Conservation (phyloP, 805 yeast genomes). For the Suhomyces sp. region DNA sequence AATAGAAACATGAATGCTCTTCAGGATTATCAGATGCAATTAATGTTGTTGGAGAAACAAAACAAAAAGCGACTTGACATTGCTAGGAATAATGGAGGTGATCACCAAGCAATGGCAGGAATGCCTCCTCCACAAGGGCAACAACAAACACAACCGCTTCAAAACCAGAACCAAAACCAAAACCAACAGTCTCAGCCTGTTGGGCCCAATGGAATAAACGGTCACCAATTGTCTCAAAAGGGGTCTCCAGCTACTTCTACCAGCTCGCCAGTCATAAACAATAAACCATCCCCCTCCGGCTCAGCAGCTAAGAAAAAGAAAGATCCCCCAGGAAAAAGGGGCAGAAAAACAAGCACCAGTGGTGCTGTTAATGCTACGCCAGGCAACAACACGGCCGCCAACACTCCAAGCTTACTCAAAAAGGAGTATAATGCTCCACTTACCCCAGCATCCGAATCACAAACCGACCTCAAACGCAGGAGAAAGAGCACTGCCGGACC, state of each 20-base stretch:
- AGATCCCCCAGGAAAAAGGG: slow-evolving; percentile 29
- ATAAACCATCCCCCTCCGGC: slow-evolving; percentile 33
- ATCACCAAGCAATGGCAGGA: slow-evolving; percentile 5
- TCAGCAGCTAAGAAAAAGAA: slow-evolving; percentile 25
- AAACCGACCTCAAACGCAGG: slow-evolving; percentile 26
- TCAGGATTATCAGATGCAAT: slow-evolving; percentile 79
- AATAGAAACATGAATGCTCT: slow-evolving; percentile 52
- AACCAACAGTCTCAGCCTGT: slow-evolving; percentile 11
- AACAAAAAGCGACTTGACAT: slow-evolving; percentile 65
- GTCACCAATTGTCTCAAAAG: slow-evolving; percentile 11
- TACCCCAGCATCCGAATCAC: slow-evolving; percentile 41
- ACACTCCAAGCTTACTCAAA: slow-evolving; percentile 24
- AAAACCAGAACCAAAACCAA: no score
- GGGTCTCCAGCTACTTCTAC: slow-evolving; percentile 23
- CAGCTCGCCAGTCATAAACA: slow-evolving; percentile 33
- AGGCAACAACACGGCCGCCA: slow-evolving; percentile 13
- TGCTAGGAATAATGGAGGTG: slow-evolving; percentile 37
- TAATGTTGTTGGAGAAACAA: slow-evolving; percentile 71
- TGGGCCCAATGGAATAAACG: neutral
- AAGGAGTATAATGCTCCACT: slow-evolving; percentile 39
- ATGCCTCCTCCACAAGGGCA: slow-evolving; percentile 26
- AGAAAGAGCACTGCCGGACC: slow-evolving; percentile 22
- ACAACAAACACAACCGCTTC: slow-evolving; percentile 15
- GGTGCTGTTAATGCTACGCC: slow-evolving; percentile 13
- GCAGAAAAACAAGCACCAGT: slow-evolving; percentile 30